Conservation (phyloP, 495 filamentous ascomycete genomes). For the Lophiostoma macrostomum region DNA sequence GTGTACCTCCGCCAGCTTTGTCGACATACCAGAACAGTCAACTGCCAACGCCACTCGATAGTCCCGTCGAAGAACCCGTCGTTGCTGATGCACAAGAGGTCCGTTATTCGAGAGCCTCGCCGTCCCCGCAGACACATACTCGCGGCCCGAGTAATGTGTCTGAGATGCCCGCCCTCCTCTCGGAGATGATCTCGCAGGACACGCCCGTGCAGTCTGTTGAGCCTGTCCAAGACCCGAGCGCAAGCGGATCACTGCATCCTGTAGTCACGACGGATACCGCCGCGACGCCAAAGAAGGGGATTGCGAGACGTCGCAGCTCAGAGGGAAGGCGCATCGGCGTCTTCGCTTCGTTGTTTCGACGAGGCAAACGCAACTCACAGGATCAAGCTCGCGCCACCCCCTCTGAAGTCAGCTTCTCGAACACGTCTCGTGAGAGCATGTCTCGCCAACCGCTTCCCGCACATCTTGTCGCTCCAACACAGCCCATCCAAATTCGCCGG, state of each 20-base stretch:
- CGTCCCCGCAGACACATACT: conserved; percentile 51
- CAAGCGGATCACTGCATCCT: conserved; percentile 20
- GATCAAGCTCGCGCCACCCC: conserved; percentile 52
- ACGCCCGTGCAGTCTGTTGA: conserved; percentile 24
- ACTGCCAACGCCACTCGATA: conserved; percentile 35
- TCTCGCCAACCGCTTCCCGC: conserved; percentile 50
- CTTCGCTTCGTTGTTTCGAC: conserved; percentile 74
- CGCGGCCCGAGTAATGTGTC: conserved; percentile 54
- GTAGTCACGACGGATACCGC: conserved; percentile 33
- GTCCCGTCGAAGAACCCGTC: conserved; percentile 47
- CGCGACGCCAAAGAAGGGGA: conserved; percentile 48
- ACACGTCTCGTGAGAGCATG: conserved; percentile 81
- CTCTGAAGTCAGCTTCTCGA: conserved; percentile 62
- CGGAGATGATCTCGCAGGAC: conserved; percentile 15
- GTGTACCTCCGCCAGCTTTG: background rate
- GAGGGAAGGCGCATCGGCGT: conserved; percentile 48
- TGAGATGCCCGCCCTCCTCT: conserved; percentile 50
- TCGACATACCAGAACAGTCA: conserved; percentile 26
- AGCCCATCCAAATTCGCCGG: conserved; percentile 27
- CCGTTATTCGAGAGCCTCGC: conserved; percentile 52
- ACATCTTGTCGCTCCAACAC: conserved; percentile 41
- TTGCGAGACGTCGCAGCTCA: conserved; percentile 33
- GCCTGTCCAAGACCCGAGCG: conserved; percentile 10
- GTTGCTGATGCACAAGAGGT: conserved; percentile 44
- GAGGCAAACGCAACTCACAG: conserved; percentile 59